These are phyloP conservation scores for Leavenworthia alabamica DNA, from an alignment of 345 rosid genomes.

Conservation along the genomic window DNA sequence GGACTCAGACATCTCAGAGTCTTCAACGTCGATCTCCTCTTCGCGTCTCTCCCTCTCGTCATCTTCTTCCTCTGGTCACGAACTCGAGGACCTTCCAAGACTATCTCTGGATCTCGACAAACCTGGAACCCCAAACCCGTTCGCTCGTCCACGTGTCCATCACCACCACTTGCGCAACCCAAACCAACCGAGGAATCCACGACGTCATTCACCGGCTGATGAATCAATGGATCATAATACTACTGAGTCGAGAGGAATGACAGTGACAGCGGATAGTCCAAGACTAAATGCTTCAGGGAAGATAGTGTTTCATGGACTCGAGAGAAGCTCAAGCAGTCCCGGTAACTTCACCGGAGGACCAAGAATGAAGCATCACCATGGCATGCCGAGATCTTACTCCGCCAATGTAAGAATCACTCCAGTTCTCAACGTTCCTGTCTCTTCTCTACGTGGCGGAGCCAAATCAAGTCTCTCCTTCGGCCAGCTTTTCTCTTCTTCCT, in stretches of 20 bases:
- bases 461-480: constrained; percentile 51
- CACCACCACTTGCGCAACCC: constrained; percentile 32
- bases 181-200: constrained; percentile 57
- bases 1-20: constrained; percentile 49
- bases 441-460: constrained; percentile 52
- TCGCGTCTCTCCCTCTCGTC: constrained; percentile 86
- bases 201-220: constrained; percentile 34
- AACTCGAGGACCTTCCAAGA: constrained; percentile 75
- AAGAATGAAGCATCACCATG: constrained; percentile 54
- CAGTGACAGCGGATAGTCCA: constrained; percentile 85
- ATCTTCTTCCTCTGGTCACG: constrained; percentile 83
- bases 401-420: constrained; percentile 67
- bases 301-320: constrained; percentile 84
- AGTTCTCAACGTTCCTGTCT: constrained; percentile 68
- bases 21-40: constrained; percentile 48
- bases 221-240: constrained; percentile 30
- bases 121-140: constrained; percentile 58
- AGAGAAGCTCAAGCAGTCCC: constrained; percentile 95
- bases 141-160: constrained; percentile 38
- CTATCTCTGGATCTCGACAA: constrained; percentile 80
- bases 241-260: constrained; percentile 44
- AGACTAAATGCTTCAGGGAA: constrained; percentile 92
- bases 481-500: constrained; percentile 45
- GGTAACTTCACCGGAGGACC: constrained; percentile 92
- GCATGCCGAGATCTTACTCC: constrained; percentile 88